Conservation (phyloP, 495 filamentous ascomycete genomes). For the Aspergillus egyptiacus region DNA sequence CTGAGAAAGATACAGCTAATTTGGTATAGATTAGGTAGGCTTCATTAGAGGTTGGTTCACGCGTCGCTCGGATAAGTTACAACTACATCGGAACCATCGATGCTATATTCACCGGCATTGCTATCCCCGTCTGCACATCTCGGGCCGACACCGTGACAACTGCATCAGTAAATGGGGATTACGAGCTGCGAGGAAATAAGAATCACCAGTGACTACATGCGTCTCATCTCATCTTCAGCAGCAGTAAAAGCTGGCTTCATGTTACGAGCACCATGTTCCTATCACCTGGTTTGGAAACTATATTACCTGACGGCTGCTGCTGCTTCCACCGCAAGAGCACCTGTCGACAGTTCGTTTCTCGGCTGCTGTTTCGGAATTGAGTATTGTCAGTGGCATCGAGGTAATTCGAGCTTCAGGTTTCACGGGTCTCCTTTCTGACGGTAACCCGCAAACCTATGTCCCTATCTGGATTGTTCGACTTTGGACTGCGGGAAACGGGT, state of each 20-base stretch:
- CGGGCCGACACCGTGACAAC: too few species aligned
- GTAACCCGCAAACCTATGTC: background rate
- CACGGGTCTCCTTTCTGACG: background rate
- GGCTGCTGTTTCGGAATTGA: background rate
- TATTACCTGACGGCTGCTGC: background rate
- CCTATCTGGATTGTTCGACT: slow-evolving; percentile 6
- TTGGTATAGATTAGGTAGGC: too few species aligned
- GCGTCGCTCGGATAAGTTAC: too few species aligned
- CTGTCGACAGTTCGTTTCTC: too few species aligned
- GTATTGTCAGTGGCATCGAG: background rate
- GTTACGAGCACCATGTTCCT: background rate
- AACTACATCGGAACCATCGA: too few species aligned
- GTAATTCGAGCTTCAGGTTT: slow-evolving; percentile 2
- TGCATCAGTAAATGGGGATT: too few species aligned
- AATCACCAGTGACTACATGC: slow-evolving; percentile 22
- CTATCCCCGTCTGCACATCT: too few species aligned
- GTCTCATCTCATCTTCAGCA: slow-evolving; percentile 7
- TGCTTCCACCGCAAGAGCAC: slow-evolving; percentile 12
- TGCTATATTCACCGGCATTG: too few species aligned
- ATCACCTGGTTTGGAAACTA: background rate
- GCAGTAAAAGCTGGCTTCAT: slow-evolving; percentile 20
- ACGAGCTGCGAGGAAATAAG: too few species aligned
- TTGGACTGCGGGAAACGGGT: too few species aligned
- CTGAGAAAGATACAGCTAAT: too few species aligned
- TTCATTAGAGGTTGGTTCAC: too few species aligned